Percentiles rank a stretch among this genome's conserved stretches.
Evolutionary conservation across 139 green algal species (phyloP).

Genomic region (Ettlia oleoabundans): DNA sequence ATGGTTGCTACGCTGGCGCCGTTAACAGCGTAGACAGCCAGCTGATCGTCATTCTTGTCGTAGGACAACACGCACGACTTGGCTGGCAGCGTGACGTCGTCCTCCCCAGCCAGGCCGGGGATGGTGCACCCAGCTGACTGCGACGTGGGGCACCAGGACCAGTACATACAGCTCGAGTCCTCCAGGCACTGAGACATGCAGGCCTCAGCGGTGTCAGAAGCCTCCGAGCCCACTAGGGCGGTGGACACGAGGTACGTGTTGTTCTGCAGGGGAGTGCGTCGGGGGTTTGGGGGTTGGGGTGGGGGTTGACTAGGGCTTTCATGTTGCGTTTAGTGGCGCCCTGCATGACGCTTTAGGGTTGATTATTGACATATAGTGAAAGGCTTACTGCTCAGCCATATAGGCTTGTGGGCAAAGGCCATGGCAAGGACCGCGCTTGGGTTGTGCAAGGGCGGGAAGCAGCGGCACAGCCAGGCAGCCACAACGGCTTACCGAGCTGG

Average conservation of each 20-base stretch:
- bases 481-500: too few relatives aligned
- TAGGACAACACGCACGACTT: conserved; percentile 1
- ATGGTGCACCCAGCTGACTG: conserved; percentile 3
- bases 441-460: too few relatives aligned
- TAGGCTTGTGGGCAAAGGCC: too few relatives aligned
- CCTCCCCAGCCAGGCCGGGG: background rate
- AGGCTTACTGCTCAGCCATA: too few relatives aligned
- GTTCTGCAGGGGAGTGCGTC: too few relatives aligned
- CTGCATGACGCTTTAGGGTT: too few relatives aligned
- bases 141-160: conserved; percentile 3
- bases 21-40: background rate
- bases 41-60: background rate
- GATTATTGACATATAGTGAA: too few relatives aligned
- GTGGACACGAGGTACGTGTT: background rate
- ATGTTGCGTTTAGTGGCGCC: too few relatives aligned
- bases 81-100: background rate
- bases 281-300: too few relatives aligned
- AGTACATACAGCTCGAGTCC: background rate
- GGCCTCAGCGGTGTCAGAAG: background rate
- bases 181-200: background rate
- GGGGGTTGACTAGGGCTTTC: too few relatives aligned
- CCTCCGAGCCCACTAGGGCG: background rate
- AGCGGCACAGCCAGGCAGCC: too few relatives aligned
- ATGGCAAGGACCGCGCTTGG: too few relatives aligned
- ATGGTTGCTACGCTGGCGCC: background rate